These are phyloP conservation scores for Wallacemonas collosoma DNA, from an alignment of 208 protist genomes.

Conservation along the genomic window DNA sequence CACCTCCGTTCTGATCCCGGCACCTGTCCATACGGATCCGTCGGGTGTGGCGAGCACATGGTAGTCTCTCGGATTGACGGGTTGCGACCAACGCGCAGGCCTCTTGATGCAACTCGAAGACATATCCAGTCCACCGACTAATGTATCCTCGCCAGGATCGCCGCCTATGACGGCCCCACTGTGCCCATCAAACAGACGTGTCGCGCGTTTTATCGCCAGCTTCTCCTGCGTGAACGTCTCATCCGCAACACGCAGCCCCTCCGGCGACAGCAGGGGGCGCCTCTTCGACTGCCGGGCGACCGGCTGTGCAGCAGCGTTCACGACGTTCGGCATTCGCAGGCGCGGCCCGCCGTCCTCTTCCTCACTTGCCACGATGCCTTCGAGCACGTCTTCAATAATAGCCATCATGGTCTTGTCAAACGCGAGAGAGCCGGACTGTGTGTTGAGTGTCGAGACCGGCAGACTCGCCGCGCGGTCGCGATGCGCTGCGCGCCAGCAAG, in stretches of 20 bases:
- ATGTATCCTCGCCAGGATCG: conserved; percentile 21
- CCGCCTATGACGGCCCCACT: conserved; percentile 55
- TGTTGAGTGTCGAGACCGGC: conserved; percentile 29
- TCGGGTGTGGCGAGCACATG: background rate
- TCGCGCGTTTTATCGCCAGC: conserved; percentile 70
- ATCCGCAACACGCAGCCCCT: conserved; percentile 65
- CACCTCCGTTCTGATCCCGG: background rate
- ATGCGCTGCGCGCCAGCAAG: background rate
- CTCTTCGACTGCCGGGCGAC: background rate
- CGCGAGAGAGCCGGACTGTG: conserved; percentile 57
- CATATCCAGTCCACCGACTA: conserved; percentile 34
- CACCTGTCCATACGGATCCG: conserved; percentile 9
- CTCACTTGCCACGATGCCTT: conserved; percentile 24
- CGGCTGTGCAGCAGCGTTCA: background rate
- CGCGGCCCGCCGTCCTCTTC: conserved; percentile 1
- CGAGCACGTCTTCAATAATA: conserved; percentile 68
- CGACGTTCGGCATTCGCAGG: background rate
- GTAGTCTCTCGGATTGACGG: background rate
- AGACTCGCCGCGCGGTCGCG: background rate
- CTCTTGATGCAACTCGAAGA: conserved; percentile 16
- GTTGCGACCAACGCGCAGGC: too few species aligned
- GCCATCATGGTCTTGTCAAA: conserved; percentile 82
- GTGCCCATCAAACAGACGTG: conserved; percentile 72
- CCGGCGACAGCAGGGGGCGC: conserved; percentile 9
- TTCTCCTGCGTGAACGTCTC: conserved; percentile 69